Evolutionary conservation across 805 yeast species (phyloP), one percentile per base, ranked within the genome.

Genomic region (Nakazawaea wyomingensis): DNA sequence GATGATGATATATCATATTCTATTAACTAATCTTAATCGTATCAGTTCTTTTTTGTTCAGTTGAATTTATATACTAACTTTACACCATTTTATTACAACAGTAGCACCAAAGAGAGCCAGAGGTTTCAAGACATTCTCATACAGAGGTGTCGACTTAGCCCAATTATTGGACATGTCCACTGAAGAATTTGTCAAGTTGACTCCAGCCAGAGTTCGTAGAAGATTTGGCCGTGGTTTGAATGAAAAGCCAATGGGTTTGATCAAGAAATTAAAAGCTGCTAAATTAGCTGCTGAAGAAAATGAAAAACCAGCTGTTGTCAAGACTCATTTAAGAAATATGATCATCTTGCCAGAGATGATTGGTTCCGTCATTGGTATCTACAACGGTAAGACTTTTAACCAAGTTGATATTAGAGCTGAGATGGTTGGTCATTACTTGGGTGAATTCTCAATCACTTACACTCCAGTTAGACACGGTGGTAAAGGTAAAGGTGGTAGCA

Each of bases 401-500:
- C 85, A 83, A 64, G 96, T 93, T 72, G 99, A 93, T 76, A 78
- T 93, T 76, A 89, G 79, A 74, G 96, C 99, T 67, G 99, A 93
- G 81, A 93, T 93, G 99, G 90, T 91, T 70, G 98, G 99, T 71
- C 96, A 91, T 85, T 93, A 93, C 95, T 86, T 93, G 66, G 99
- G 97, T 79, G 99, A 93, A 81, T 93, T 93, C 88, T 91, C 99
- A 66, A 93, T 93, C 76, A 80, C 99, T 64, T 93, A 93, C 82
- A 86, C 96, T 74, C 99, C 99, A 70, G 97, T 91, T 71, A 88
- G 95, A 82, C 99, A 95, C 82, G 97, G 97, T 84, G 84, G 93
- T 80, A 90, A 95, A 64, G 95, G 90, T 82, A 75, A 77, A 49
- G 69, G 69, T 54, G 63, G 66, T 30, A 22, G 34, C 21, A 44